Conservation (phyloP, 2,329 filamentous ascomycete genomes). For the Penicillium sp. region DNA sequence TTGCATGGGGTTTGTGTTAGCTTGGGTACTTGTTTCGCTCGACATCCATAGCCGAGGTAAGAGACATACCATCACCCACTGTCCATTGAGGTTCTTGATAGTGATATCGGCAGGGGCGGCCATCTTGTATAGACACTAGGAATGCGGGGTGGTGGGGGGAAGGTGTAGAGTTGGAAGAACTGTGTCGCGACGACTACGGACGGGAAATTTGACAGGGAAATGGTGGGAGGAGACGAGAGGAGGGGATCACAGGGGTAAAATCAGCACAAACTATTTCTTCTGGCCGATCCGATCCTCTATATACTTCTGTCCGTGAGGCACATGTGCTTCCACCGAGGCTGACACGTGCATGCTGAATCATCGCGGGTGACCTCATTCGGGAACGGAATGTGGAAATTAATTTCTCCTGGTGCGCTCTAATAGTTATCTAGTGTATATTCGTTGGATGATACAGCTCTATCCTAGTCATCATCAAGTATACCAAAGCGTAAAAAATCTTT, state of each 20-base stretch:
- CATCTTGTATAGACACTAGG: conserved; percentile 52
- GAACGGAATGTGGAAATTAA: no score
- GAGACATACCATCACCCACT: conserved; percentile 67
- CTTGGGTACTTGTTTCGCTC: no score
- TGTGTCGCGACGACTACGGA: no score
- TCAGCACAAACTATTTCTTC: conserved; percentile 1
- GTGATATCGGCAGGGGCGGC: conserved; percentile 67
- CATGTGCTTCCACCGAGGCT: conserved; percentile 25
- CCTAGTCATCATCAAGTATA: no score
- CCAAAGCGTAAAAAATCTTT: no score
- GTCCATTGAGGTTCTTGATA: conserved; percentile 65
- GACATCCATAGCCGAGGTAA: background rate
- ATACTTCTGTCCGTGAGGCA: conserved; percentile 17
- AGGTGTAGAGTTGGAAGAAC: background rate
- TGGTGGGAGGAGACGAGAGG: no score
- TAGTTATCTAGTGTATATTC: no score
- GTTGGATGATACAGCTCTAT: no score
- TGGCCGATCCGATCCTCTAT: conserved; percentile 11
- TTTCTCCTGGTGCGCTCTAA: no score
- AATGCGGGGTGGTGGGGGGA: conserved; percentile 23
- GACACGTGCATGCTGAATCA: conserved; percentile 17
- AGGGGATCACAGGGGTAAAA: no score
- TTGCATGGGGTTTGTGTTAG: conserved; percentile 1
- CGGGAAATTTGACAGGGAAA: no score
- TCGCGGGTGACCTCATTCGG: no score